phyloP scores from a whole-genome alignment of 805 yeast species.

The Wickerhamiella azymoides region DNA sequence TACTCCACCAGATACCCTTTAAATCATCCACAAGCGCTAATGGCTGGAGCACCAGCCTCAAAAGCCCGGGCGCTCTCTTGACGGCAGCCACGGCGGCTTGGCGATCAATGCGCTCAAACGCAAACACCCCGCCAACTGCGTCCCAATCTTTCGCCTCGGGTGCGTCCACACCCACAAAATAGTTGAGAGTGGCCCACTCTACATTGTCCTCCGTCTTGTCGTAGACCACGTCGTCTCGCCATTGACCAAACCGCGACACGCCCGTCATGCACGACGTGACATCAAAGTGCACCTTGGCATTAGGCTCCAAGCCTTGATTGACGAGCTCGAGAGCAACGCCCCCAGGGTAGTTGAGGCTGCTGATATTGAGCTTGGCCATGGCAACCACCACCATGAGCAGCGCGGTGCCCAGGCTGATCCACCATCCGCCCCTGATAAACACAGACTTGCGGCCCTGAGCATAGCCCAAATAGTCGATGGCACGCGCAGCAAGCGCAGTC shows the following conservation, averaged over 20 bases:
- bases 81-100: not conserved
- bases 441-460: constrained; percentile 10
- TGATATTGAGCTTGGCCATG: constrained; percentile 40
- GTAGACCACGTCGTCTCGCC: constrained; percentile 32
- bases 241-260: constrained; percentile 57
- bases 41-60: not conserved
- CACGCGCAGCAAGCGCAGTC: constrained; percentile 44
- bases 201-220: constrained; percentile 58
- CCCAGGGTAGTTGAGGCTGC: constrained; percentile 78
- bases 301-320: constrained; percentile 26
- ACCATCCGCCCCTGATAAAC: not conserved
- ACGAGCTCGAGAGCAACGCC: constrained; percentile 53
- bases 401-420: not conserved
- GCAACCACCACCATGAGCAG: constrained; percentile 27
- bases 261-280: constrained; percentile 83
- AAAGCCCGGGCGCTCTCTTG: not conserved
- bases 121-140: not conserved
- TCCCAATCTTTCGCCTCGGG: not conserved
- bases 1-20: not conserved
- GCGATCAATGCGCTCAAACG: not conserved
- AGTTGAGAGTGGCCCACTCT: constrained; percentile 39
- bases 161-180: constrained; percentile 12
- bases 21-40: not conserved
- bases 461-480: constrained; percentile 9
- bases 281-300: constrained; percentile 51